These are phyloP conservation scores for Pyrenochaeta sp. DNA, from an alignment of 2,329 filamentous ascomycete genomes.

Conservation along the genomic window DNA sequence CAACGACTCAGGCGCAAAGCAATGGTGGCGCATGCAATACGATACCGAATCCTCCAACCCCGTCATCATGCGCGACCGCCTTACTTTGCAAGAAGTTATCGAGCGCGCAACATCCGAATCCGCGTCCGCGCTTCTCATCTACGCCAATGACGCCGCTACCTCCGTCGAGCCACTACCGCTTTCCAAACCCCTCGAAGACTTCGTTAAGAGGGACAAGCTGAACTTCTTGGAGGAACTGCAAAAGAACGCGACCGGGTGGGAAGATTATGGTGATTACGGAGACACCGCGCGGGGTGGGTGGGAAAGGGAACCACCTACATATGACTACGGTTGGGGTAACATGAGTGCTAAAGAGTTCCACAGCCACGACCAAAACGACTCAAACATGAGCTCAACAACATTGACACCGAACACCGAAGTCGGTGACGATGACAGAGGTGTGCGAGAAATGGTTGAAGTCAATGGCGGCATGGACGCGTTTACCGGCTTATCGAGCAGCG, in stretches of 20 bases:
- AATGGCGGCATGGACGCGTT: conserved; percentile 32
- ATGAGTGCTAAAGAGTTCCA: conserved; percentile 32
- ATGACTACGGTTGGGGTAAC: conserved; percentile 30
- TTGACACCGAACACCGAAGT: conserved; percentile 47
- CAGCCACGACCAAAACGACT: conserved; percentile 19
- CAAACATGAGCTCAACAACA: conserved; percentile 36
- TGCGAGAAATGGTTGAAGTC: conserved; percentile 39
- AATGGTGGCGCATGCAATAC: conserved; percentile 51
- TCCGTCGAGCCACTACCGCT: conserved; percentile 27
- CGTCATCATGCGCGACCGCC: conserved; percentile 42
- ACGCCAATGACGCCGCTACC: conserved; percentile 60
- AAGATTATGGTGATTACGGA: conserved; percentile 14
- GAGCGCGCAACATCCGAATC: conserved; percentile 62
- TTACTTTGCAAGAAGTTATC: conserved; percentile 64
- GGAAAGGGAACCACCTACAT: conserved; percentile 15
- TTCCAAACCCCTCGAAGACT: conserved; percentile 45
- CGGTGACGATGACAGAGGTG: conserved; percentile 28
- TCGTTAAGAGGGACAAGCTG: conserved; percentile 60
- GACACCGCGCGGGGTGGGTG: conserved; percentile 24
- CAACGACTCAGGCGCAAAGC: conserved; percentile 24
- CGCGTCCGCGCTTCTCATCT: conserved; percentile 64
- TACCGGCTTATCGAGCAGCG: conserved; percentile 26
- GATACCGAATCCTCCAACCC: conserved; percentile 32
- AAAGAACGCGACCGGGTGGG: conserved; percentile 22
- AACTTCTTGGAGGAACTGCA: conserved; percentile 44